These are phyloP conservation scores for Medicago ruthenica DNA, from an alignment of 306 rosid species.

Conservation along the genomic window DNA sequence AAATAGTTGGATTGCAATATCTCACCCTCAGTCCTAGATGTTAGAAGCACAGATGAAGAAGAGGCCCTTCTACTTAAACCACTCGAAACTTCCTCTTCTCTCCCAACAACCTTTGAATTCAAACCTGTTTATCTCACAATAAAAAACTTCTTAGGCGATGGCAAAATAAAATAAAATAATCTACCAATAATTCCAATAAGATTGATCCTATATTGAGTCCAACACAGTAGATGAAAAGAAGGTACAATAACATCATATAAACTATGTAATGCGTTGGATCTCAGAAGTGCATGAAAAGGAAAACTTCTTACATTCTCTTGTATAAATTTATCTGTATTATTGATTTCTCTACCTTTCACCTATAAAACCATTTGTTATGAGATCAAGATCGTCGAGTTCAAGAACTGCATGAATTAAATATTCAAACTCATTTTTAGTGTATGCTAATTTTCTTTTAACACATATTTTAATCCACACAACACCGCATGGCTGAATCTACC, in stretches of 20 bases:
- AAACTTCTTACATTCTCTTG: neutral
- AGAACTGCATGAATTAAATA: neutral
- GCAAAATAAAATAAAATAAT: neutral
- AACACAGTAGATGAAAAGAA: neutral
- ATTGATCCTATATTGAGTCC: neutral
- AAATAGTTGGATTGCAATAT: conserved; percentile 72
- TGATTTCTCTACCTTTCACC: conserved; percentile 17
- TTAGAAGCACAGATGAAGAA: conserved; percentile 56
- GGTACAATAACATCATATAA: neutral
- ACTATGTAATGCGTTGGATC: neutral
- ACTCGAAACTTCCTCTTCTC: conserved; percentile 48
- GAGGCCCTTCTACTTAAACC: conserved; percentile 57
- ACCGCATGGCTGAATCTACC: neutral
- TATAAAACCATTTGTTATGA: neutral
- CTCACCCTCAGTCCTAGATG: conserved; percentile 79
- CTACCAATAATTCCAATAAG: conserved; percentile 1
- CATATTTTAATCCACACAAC: too few species aligned
- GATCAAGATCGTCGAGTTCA: neutral
- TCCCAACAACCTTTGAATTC: conserved; percentile 49
- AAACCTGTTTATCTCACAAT: conserved; percentile 48
- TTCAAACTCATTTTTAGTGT: neutral
- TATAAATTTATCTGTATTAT: neutral
- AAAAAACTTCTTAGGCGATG: conserved; percentile 5
- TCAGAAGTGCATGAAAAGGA: neutral
- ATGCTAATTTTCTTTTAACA: neutral